Base-by-base conservation (phyloP, 331 rosid genomes). In the Quercus lobata region DNA sequence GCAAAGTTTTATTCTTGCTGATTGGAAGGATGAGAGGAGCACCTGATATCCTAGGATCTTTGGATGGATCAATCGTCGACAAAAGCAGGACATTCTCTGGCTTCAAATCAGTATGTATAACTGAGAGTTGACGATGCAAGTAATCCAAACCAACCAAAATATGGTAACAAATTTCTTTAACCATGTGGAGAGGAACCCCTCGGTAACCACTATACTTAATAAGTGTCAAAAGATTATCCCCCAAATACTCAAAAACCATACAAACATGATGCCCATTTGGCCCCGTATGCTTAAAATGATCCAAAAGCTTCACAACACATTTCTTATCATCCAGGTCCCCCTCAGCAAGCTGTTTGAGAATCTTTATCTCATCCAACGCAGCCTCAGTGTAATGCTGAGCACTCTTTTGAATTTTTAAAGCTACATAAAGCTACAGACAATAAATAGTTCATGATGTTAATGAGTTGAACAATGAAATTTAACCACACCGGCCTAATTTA, bases 321-420 rank as follows among this genome's bases (percentile, higher is more conserved):
- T 92, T 94, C 55, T 87, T 87, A 88, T 92, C 97, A 12, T 83
- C 92, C 0, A 85, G 84, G 83, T 94, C 97, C 73, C 97, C 97
- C 78, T 92, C 97, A 5, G 96, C 97, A 77, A 91, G 83, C 88
- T 94, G 98, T 83, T 92, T 88, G 88, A 94, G 86, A 73, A 94
- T 94, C 15, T 92, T 90, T 81, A 94, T 92, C 88, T 94, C 98
- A 29, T 94, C 98, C 97, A 92, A 81, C 1, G 98, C 98, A 1
- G 98, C 98, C 83, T 94, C 98, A 0, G 98, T 91, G 84, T 94
- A 94, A 89, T 94, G 98, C 78, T 93, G 97, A 57, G 98, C 98
- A 77, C 98, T 94, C 92, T 94, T 94, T 76, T 94, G 98, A 78
- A 94, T 97, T 80, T 94, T 94, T 84, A 94, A 80, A 69, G 98